Evolutionary conservation across 495 filamentous ascomycete species (phyloP).

Genomic region (Poronia punctata): DNA sequence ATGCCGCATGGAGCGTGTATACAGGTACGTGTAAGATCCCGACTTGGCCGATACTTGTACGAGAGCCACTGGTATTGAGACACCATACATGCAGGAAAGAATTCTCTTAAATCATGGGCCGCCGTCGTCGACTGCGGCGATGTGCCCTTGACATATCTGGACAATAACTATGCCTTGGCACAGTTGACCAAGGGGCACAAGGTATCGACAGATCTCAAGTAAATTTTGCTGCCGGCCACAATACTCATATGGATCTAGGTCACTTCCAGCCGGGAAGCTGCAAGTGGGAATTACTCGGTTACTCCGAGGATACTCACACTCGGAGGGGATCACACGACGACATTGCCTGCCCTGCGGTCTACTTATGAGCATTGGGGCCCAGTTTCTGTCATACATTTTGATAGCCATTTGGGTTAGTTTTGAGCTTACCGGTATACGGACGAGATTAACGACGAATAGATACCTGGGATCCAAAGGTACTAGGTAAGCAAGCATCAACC

Average conservation of each 20-base stretch:
- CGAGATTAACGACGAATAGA: conserved; percentile 36
- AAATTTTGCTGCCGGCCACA: neutral
- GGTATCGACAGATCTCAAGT: conserved; percentile 5
- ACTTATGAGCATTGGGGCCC: conserved; percentile 60
- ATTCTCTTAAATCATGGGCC: conserved; percentile 51
- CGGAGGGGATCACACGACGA: conserved; percentile 61
- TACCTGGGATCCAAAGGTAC: conserved; percentile 67
- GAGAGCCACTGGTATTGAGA: neutral
- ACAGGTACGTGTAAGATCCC: conserved; percentile 17
- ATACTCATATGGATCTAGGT: conserved; percentile 12
- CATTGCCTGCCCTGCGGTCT: conserved; percentile 53
- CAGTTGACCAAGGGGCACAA: conserved; percentile 61
- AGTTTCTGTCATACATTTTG: conserved; percentile 66
- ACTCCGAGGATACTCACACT: conserved; percentile 57
- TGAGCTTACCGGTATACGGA: neutral
- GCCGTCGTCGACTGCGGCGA: conserved; percentile 71
- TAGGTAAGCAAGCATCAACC: too few relatives aligned
- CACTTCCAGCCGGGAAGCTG: conserved; percentile 29
- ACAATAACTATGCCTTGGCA: conserved; percentile 67
- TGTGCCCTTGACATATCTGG: conserved; percentile 59
- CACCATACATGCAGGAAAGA: conserved; percentile 13
- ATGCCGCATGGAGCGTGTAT: conserved; percentile 23
- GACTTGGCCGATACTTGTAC: too few relatives aligned
- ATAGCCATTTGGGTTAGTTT: conserved; percentile 52
- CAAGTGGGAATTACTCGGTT: conserved; percentile 22